Base-by-base conservation (phyloP, 768 basidiomycete genomes). In the Gloeopeniophorella convolvens region DNA sequence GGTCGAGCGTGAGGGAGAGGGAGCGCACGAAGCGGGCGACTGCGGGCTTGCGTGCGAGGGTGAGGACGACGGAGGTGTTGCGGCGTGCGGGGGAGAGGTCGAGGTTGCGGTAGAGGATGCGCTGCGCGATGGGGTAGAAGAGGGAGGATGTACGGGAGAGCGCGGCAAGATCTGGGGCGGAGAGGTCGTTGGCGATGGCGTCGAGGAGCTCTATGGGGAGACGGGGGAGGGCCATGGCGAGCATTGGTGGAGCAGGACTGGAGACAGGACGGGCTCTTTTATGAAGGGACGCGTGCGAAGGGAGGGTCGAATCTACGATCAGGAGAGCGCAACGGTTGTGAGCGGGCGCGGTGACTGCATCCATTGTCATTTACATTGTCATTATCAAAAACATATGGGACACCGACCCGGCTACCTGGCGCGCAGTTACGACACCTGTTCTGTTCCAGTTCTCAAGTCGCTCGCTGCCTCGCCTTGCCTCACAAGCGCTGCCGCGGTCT, bases 201-300 rank as follows among this genome's bases (percentile, higher is more conserved):
- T 80, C 76, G 57, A 84, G 59, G 59, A 88, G 77, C 60, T 89
- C 87, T 37, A 66, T 55, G 44, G 86, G 85, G 42, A 87, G 70
- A 28, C 54, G 57, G 37, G 65, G 55, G 55, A 78, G 61, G 56
- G 71, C 69, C 78, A 79, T 77, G 55, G 13, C 34, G 54, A 30
- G 24, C 43, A 49, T 40, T 31, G 36, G 36, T 18, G 39, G 41
- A 18, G 28, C 39, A 9, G 40, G 35, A 40, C 21, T 40, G 45
- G 37, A 50, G 41, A 28, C 5, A 20, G 49, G 33, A 3, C 16
- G 35, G 21, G 45, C 56, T 21, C 10, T 39, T 55, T 52, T 41
- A 48, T 33, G 54, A 44, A 32, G 26, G 20, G 41, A 12, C 16
- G n/a, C 11, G 37, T 13, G n/a, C 34, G n/a, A 23, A 11, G 13